phyloP scores from a whole-genome alignment of 805 yeast species.

The Sugiyamaella qingdaonensis region DNA sequence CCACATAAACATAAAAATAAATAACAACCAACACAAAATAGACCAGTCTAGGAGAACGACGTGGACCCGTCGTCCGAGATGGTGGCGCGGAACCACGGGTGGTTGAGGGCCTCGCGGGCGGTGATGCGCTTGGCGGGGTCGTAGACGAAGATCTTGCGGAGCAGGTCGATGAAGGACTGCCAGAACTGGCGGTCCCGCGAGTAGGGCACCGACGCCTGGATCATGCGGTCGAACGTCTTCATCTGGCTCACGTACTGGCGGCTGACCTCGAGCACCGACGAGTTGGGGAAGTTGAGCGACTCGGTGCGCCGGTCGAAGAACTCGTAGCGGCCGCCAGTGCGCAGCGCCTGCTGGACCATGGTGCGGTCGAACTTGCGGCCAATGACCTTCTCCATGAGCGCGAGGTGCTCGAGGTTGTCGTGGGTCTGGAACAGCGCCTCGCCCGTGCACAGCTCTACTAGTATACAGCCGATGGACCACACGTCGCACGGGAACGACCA shows the following conservation, averaged over 20 bases:
- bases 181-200: slow-evolving; percentile 54
- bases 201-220: slow-evolving; percentile 17
- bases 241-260: slow-evolving; percentile 35
- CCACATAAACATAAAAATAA: not conserved
- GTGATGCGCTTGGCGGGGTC: slow-evolving; percentile 71
- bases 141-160: slow-evolving; percentile 59
- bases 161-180: slow-evolving; percentile 72
- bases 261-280: slow-evolving; percentile 35
- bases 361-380: slow-evolving; percentile 41
- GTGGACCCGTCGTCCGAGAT: slow-evolving; percentile 16
- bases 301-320: slow-evolving; percentile 31
- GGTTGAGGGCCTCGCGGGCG: slow-evolving; percentile 71
- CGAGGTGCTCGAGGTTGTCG: slow-evolving; percentile 89
- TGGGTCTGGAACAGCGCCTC: slow-evolving; percentile 93
- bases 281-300: slow-evolving; percentile 34
- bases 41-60: not conserved
- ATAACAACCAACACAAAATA: not conserved
- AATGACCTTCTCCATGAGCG: slow-evolving; percentile 84
- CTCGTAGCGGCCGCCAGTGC: slow-evolving; percentile 20
- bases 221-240: slow-evolving; percentile 30
- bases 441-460: slow-evolving; percentile 88
- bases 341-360: slow-evolving; percentile 24
- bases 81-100: slow-evolving; percentile 62
- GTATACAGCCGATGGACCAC: slow-evolving; percentile 94
- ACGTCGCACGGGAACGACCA: slow-evolving; percentile 97